Percentiles rank a stretch among this genome's conserved stretches.
Conservation (phyloP, 1,139 yeast species). For the Taphrina communis region DNA sequence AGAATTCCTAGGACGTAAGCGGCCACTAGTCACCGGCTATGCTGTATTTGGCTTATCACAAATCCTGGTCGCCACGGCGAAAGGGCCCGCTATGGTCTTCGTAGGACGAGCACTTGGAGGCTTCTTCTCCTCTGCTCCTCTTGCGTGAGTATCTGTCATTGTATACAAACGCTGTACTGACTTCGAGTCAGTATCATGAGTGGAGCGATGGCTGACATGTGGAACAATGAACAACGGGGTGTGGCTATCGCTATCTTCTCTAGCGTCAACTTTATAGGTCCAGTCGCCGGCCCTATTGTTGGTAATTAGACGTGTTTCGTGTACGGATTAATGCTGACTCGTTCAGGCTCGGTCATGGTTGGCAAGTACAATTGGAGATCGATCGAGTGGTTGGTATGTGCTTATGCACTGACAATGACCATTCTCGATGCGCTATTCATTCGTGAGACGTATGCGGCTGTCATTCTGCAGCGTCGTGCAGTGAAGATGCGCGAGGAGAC, state of each 20-base stretch:
- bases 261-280: conserved; percentile 64
- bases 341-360: conserved; percentile 57
- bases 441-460: conserved; percentile 67
- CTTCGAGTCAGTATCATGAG: conserved; percentile 55
- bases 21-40: conserved; percentile 26
- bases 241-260: conserved; percentile 58
- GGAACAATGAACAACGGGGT: conserved; percentile 71
- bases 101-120: conserved; percentile 78
- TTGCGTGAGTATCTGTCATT: conserved; percentile 61
- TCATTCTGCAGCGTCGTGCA: conserved; percentile 59
- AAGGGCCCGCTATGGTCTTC: conserved; percentile 72
- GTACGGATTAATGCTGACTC: conserved; percentile 54
- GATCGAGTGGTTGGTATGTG: conserved; percentile 61
- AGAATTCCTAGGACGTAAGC: conserved; percentile 74
- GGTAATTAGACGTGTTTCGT: not conserved
- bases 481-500: conserved; percentile 57
- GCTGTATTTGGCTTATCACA: conserved; percentile 55
- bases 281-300: conserved; percentile 73
- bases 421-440: conserved; percentile 55
- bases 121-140: conserved; percentile 75
- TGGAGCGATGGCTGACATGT: conserved; percentile 77
- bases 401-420: conserved; percentile 52
- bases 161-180: not conserved
- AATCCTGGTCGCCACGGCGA: conserved; percentile 74
- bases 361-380: conserved; percentile 57